phyloP scores from a whole-genome alignment of 2,329 filamentous ascomycete genomes.

The Bimuria novae-zelandiae region DNA sequence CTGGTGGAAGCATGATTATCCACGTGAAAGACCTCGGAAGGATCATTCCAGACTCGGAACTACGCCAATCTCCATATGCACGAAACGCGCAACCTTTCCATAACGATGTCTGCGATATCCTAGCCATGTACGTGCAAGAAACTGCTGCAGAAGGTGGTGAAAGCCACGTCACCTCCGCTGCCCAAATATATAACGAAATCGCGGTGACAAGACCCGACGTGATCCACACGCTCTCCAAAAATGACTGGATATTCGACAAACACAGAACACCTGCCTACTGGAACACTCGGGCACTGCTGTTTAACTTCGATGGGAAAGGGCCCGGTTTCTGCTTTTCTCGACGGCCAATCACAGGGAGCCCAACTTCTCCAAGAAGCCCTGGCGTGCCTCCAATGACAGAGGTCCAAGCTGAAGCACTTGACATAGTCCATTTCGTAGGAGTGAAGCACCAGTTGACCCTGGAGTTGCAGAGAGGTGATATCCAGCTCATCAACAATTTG shows the following conservation, averaged over 20 bases:
- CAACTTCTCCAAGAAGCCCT: neutral
- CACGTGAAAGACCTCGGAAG: conserved; percentile 16
- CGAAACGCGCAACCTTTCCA: conserved; percentile 9
- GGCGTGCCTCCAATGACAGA: conserved; percentile 24
- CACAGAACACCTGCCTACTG: neutral
- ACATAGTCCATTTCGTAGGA: conserved; percentile 47
- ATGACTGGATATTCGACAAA: neutral
- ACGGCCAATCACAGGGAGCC: neutral
- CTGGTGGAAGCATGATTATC: conserved; percentile 18
- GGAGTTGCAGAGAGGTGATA: conserved; percentile 44
- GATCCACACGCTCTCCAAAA: neutral
- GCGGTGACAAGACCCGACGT: neutral
- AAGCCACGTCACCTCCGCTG: neutral
- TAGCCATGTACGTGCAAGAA: conserved; percentile 7
- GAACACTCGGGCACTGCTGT: neutral
- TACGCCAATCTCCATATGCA: conserved; percentile 20
- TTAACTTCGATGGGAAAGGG: neutral
- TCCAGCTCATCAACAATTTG: conserved; percentile 55
- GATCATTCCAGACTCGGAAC: conserved; percentile 10
- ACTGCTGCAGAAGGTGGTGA: neutral
- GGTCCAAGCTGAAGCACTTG: conserved; percentile 47
- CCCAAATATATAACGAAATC: neutral
- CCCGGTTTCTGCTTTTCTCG: neutral
- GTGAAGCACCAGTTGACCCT: conserved; percentile 40
- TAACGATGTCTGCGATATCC: conserved; percentile 13